Percentiles rank a stretch among this genome's conserved stretches.
Conservation (phyloP, 179 eudicot species). For the Sideroxylon spinosum region DNA sequence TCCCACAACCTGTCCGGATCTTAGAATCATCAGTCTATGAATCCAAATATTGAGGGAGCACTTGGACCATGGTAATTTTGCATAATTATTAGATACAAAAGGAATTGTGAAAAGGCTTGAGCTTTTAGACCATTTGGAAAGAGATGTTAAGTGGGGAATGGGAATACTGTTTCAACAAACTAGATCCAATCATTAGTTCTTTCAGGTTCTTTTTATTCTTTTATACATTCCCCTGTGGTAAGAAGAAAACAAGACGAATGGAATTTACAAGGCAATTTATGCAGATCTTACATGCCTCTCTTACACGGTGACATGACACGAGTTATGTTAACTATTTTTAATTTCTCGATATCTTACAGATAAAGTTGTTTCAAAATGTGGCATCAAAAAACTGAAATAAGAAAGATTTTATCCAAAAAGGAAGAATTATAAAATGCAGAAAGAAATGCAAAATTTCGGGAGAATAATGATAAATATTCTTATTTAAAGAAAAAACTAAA, state of each 20-base stretch:
- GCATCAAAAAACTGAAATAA: not conserved
- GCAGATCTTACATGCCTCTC: not conserved
- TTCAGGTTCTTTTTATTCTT: not conserved
- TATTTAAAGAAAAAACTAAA: not conserved
- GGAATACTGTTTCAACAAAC: not conserved
- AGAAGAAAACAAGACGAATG: not conserved
- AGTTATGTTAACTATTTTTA: not conserved
- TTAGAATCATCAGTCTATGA: not conserved
- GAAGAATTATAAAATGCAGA: not conserved
- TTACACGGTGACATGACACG: not conserved
- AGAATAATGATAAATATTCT: not conserved
- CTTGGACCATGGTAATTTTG: not conserved
- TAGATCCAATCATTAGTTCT: not conserved
- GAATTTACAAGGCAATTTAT: too few relatives aligned
- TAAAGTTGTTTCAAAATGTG: too few relatives aligned
- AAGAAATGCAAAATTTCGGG: not conserved
- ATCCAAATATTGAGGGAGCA: not conserved
- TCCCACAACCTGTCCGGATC: constrained; percentile 58
- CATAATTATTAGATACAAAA: not conserved
- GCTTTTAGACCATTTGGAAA: constrained; percentile 1
- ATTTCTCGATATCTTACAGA: not conserved
- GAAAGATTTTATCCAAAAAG: too few relatives aligned
- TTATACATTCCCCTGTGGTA: not conserved
- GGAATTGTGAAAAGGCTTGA: not conserved
- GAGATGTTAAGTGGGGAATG: not conserved